These are phyloP conservation scores for Pyrrhoderma lamaoense DNA, from an alignment of 1,284 basidiomycete genomes.

Conservation along the genomic window DNA sequence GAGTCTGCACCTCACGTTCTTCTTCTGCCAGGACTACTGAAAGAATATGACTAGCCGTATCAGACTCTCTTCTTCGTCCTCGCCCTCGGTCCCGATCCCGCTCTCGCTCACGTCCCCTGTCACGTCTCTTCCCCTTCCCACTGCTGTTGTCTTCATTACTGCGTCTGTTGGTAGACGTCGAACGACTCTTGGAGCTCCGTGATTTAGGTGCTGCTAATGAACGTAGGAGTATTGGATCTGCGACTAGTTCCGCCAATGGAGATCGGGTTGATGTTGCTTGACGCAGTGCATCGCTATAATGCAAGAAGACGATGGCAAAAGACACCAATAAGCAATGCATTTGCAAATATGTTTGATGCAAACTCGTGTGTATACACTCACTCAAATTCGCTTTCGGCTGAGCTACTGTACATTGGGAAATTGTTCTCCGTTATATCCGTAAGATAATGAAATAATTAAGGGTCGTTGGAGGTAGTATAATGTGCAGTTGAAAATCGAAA, in stretches of 20 bases:
- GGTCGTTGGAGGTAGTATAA: too few species aligned
- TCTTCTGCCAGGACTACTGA: slow-evolving; percentile 51
- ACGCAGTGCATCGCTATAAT: slow-evolving; percentile 12
- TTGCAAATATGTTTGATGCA: neutral
- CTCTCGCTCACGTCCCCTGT: too few species aligned
- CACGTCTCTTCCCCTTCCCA: neutral
- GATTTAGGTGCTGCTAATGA: slow-evolving; percentile 10
- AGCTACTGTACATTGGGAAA: too few species aligned
- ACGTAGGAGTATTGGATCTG: slow-evolving; percentile 14
- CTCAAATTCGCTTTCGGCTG: neutral
- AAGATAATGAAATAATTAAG: too few species aligned
- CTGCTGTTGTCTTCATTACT: neutral
- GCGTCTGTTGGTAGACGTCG: slow-evolving; percentile 3
- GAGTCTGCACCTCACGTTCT: slow-evolving; percentile 48
- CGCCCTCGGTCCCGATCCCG: neutral
- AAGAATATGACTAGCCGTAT: slow-evolving; percentile 26
- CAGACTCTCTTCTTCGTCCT: slow-evolving; percentile 1
- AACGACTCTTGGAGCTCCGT: neutral
- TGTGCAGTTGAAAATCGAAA: too few species aligned
- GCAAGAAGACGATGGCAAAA: neutral
- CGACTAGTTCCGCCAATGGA: slow-evolving; percentile 15
- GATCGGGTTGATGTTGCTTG: slow-evolving; percentile 15
- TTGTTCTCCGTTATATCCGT: too few species aligned
- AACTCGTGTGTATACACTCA: neutral
- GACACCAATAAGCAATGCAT: neutral